Evolutionary conservation across 805 yeast species (phyloP).

Genomic region (Saccharomycopsis capsularis): DNA sequence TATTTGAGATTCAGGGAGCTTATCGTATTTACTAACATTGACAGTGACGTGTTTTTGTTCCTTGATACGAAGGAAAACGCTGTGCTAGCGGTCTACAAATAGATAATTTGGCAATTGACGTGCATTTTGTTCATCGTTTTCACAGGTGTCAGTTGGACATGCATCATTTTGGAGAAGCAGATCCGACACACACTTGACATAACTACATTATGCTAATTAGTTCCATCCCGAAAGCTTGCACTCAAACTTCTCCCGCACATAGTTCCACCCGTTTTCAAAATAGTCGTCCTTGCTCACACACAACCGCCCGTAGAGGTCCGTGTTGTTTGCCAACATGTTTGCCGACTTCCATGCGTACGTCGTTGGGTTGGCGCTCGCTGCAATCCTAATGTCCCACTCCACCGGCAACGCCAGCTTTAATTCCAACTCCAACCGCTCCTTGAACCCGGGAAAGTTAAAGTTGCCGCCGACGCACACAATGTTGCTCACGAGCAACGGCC

Average conservation of each 20-base stretch:
- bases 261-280: slow-evolving; percentile 70
- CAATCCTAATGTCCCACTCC: slow-evolving; percentile 57
- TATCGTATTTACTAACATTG: not conserved
- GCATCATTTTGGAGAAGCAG: no score
- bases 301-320: slow-evolving; percentile 37
- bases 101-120: not conserved
- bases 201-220: not conserved
- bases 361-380: slow-evolving; percentile 32
- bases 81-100: slow-evolving; percentile 11
- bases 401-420: slow-evolving; percentile 62
- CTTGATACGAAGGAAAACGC: not conserved
- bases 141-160: no score
- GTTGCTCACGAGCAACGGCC: slow-evolving; percentile 75
- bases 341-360: slow-evolving; percentile 58
- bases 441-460: slow-evolving; percentile 61
- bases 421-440: slow-evolving; percentile 52
- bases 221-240: slow-evolving; percentile 16
- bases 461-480: slow-evolving; percentile 81
- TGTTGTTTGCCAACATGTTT: slow-evolving; percentile 31
- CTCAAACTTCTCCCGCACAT: slow-evolving; percentile 48
- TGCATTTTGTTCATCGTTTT: no score
- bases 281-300: slow-evolving; percentile 74
- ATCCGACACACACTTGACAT: no score
- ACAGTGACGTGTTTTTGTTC: slow-evolving; percentile 8
- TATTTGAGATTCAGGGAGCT: not conserved